A percentile compares a stretch with the other conserved stretches of the same genome.
phyloP scores from a whole-genome alignment of 2,329 filamentous ascomycete genomes.

The Colletotrichum costaricense region DNA sequence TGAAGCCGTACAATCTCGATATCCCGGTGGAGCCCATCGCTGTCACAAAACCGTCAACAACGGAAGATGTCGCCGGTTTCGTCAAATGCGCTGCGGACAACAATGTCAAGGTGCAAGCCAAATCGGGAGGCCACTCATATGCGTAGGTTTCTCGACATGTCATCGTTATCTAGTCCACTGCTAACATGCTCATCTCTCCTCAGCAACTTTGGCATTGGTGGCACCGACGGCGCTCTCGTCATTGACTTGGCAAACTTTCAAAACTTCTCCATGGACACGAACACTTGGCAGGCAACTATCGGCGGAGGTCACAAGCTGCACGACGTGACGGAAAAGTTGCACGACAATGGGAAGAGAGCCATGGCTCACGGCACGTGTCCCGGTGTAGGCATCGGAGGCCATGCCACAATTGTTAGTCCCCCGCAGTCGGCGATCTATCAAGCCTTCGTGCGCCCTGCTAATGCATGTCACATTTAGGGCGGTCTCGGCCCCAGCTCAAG shows the following conservation, averaged over 20 bases:
- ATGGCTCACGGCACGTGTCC: conserved; percentile 71
- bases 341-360: conserved; percentile 64
- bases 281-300: conserved; percentile 65
- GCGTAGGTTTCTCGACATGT: conserved; percentile 52
- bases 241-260: conserved; percentile 67
- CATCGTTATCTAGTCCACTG: not conserved
- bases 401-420: conserved; percentile 63
- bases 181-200: not conserved
- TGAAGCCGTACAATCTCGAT: conserved; percentile 65
- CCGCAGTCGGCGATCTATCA: conserved; percentile 5
- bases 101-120: conserved; percentile 68
- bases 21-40: conserved; percentile 62
- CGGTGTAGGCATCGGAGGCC: conserved; percentile 68
- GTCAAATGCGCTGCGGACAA: conserved; percentile 66
- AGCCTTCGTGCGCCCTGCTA: conserved; percentile 4
- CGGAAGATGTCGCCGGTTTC: conserved; percentile 65
- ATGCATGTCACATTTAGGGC: conserved; percentile 51
- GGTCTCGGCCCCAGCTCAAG: conserved; percentile 68
- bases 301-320: conserved; percentile 65
- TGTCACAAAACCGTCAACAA: conserved; percentile 64
- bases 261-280: conserved; percentile 62
- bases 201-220: conserved; percentile 59
- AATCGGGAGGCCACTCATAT: conserved; percentile 74
- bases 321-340: conserved; percentile 61
- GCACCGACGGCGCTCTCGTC: conserved; percentile 61